Percentiles rank a stretch among this genome's conserved stretches.
These are phyloP conservation scores for Endocalyx cinctus DNA, from an alignment of 2,329 filamentous ascomycete species.

Conservation along the genomic window DNA sequence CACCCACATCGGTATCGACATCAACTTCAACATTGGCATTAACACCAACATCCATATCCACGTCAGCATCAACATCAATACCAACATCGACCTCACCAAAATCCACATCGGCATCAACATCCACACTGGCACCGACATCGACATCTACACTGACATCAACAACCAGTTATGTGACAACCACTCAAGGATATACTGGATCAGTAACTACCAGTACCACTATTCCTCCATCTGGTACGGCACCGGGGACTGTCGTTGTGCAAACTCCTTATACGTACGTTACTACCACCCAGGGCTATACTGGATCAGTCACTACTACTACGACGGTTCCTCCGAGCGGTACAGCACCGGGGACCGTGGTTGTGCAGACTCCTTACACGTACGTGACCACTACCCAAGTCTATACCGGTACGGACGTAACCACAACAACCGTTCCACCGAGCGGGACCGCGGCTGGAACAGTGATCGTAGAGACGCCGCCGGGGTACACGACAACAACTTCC, in stretches of 20 bases:
- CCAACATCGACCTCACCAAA: no score
- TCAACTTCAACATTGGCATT: no score
- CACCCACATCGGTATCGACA: no score
- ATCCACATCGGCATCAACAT: no score
- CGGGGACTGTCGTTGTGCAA: conserved; percentile 4
- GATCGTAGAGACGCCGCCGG: conserved; percentile 2
- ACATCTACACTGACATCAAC: no score
- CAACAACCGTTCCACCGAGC: conserved; percentile 1
- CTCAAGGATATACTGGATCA: background rate
- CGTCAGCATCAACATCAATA: no score
- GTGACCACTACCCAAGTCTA: conserved; percentile 1
- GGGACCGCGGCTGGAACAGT: conserved; percentile 7
- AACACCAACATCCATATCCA: no score
- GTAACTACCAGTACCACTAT: conserved; percentile 1
- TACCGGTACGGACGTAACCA: background rate
- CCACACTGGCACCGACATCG: no score
- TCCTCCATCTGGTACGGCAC: background rate
- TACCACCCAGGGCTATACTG: background rate
- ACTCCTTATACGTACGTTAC: conserved; percentile 2
- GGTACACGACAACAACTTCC: background rate
- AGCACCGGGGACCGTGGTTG: conserved; percentile 6
- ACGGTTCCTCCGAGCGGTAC: conserved; percentile 2
- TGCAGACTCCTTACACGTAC: conserved; percentile 3
- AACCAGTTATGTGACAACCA: background rate
- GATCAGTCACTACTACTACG: background rate